Percentiles rank a stretch among this genome's conserved stretches.
These are phyloP conservation scores for Xylariales sp. DNA, from an alignment of 2,329 filamentous ascomycete species.

Conservation along the genomic window DNA sequence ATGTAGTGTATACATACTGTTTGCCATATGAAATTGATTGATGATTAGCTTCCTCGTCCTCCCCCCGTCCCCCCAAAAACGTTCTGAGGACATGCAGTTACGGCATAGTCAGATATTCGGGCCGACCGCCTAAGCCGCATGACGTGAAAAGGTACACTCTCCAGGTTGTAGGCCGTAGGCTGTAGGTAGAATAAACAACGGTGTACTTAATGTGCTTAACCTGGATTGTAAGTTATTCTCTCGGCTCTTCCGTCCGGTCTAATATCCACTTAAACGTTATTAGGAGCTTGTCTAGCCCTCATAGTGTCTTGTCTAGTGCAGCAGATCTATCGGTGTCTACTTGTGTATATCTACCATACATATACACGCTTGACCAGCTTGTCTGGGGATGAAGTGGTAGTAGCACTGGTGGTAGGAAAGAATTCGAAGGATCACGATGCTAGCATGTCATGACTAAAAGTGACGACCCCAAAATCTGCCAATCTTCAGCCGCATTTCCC, in stretches of 20 bases:
- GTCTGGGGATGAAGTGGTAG: not conserved
- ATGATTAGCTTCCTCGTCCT: not conserved
- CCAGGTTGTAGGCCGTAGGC: too few species aligned
- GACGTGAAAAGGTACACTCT: not conserved
- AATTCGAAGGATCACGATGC: constrained; percentile 32
- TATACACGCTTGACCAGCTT: not conserved
- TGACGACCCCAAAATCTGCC: constrained; percentile 19
- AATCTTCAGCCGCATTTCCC: constrained; percentile 39
- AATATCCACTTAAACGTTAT: constrained; percentile 1
- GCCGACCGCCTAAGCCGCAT: not conserved
- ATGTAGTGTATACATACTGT: not conserved
- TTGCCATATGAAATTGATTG: not conserved
- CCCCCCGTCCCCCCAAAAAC: too few species aligned
- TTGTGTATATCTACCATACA: too few species aligned
- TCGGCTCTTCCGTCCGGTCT: not conserved
- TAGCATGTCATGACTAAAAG: constrained; percentile 24
- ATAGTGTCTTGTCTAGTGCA: not conserved
- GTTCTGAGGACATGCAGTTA: too few species aligned
- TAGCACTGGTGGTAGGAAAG: not conserved
- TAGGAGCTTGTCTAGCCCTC: not conserved
- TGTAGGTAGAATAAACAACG: not conserved
- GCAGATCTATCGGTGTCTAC: not conserved
- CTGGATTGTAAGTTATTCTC: not conserved
- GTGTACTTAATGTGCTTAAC: too few species aligned
- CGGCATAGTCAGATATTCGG: not conserved